Evolutionary conservation across 2,329 filamentous ascomycete species (phyloP).

Genomic region (Ciborinia camelliae): DNA sequence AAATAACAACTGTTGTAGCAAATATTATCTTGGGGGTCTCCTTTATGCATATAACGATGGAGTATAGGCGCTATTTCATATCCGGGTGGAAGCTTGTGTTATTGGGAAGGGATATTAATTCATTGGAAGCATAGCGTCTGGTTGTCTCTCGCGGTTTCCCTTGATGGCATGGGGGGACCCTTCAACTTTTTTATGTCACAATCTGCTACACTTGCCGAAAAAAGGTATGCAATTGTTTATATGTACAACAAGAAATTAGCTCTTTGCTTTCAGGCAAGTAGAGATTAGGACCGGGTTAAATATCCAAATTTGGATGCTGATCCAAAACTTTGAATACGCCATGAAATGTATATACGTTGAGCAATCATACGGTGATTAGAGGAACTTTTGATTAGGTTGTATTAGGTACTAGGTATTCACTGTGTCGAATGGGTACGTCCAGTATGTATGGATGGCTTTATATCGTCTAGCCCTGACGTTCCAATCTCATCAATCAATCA

Average conservation of each 20-base stretch:
- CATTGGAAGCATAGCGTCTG: conserved; percentile 38
- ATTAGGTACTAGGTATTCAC: background rate
- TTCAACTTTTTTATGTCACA: conserved; percentile 27
- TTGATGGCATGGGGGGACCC: background rate
- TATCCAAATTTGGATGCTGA: conserved; percentile 13
- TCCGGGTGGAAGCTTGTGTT: conserved; percentile 23
- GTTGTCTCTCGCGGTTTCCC: conserved; percentile 23
- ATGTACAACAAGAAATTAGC: conserved; percentile 32
- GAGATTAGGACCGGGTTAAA: conserved; percentile 28
- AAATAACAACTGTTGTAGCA: conserved; percentile 7
- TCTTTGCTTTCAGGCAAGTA: conserved; percentile 26
- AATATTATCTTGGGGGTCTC: conserved; percentile 12
- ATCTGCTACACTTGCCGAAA: conserved; percentile 21
- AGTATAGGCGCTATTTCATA: conserved; percentile 33
- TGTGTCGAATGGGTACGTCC: background rate
- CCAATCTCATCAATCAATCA: too few species aligned
- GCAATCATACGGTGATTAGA: background rate
- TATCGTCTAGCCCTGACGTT: background rate
- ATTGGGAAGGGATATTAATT: conserved; percentile 27
- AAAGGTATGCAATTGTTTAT: conserved; percentile 29
- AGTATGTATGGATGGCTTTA: background rate
- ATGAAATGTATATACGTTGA: background rate
- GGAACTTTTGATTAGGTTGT: too few species aligned
- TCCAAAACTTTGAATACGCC: conserved; percentile 16
- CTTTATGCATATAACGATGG: conserved; percentile 37